These are phyloP conservation scores for Pisolithus orientalis DNA, from an alignment of 768 basidiomycete genomes.

Conservation along the genomic window DNA sequence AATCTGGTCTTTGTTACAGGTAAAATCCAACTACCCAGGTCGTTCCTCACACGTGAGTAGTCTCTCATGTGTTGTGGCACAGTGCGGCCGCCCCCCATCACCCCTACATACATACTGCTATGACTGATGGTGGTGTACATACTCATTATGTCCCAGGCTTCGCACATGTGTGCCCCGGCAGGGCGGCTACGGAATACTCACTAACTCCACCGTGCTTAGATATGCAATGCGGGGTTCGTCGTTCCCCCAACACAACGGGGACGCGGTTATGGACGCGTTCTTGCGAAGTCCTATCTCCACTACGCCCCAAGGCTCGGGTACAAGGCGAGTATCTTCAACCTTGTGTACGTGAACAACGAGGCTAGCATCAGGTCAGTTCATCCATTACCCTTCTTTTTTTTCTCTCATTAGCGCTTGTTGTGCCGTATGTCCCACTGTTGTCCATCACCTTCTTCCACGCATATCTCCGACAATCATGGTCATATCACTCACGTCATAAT, in stretches of 20 bases:
- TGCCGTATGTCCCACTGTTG: background rate
- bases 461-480: background rate
- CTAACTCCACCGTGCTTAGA: background rate
- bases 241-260: constrained; percentile 60
- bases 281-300: constrained; percentile 74
- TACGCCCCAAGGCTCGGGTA: constrained; percentile 79
- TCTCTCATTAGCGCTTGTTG: background rate
- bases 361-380: constrained; percentile 58
- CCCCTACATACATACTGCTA: background rate
- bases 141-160: no score
- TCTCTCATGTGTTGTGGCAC: background rate
- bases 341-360: constrained; percentile 81
- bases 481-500: background rate
- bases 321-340: constrained; percentile 80
- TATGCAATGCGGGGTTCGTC: constrained; percentile 89
- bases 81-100: background rate
- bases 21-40: constrained; percentile 88
- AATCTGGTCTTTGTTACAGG: constrained; percentile 29
- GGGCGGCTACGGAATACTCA: background rate
- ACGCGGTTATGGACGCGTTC: constrained; percentile 57
- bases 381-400: background rate
- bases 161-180: no score
- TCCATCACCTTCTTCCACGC: background rate
- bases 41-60: constrained; percentile 79
- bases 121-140: background rate